These are phyloP conservation scores for Xylariaceae sp. DNA, from an alignment of 2,329 filamentous ascomycete species.

Conservation along the genomic window DNA sequence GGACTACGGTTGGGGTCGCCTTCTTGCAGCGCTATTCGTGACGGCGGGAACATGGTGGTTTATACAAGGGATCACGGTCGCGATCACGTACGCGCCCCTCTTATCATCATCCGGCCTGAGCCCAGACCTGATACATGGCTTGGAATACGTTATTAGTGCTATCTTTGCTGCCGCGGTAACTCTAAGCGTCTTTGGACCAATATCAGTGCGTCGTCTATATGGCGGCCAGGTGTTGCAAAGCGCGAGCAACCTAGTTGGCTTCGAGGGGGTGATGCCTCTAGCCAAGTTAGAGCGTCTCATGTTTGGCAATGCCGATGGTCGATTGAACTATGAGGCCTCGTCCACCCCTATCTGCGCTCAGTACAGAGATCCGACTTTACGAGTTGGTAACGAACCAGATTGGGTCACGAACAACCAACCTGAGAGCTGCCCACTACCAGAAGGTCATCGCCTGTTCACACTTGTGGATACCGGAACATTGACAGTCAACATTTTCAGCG, in stretches of 20 bases:
- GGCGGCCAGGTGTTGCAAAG: conserved; percentile 21
- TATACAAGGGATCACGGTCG: conserved; percentile 9
- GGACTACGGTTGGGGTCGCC: conserved; percentile 1
- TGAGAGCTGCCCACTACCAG: conserved; percentile 8
- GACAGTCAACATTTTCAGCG: conserved; percentile 28
- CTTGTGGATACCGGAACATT: conserved; percentile 31
- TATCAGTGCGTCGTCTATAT: conserved; percentile 18
- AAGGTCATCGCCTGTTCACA: conserved; percentile 27
- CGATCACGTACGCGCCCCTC: conserved; percentile 14
- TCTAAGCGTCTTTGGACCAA: conserved; percentile 16
- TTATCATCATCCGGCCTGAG: not conserved
- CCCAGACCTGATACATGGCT: not conserved
- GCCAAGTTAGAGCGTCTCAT: conserved; percentile 21
- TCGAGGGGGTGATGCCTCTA: conserved; percentile 26
- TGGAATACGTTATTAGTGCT: conserved; percentile 7
- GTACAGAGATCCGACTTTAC: conserved; percentile 14
- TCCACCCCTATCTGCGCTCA: conserved; percentile 17
- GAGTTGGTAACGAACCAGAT: conserved; percentile 23
- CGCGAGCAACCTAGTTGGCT: conserved; percentile 23
- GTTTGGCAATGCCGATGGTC: conserved; percentile 22
- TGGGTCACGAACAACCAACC: conserved; percentile 9
- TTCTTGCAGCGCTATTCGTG: conserved; percentile 13
- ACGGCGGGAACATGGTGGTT: conserved; percentile 16
- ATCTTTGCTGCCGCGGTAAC: conserved; percentile 10
- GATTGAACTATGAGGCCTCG: conserved; percentile 25